Base-by-base conservation (phyloP, 108 stramenopile genomes). In the Parietichytrium sp. region DNA sequence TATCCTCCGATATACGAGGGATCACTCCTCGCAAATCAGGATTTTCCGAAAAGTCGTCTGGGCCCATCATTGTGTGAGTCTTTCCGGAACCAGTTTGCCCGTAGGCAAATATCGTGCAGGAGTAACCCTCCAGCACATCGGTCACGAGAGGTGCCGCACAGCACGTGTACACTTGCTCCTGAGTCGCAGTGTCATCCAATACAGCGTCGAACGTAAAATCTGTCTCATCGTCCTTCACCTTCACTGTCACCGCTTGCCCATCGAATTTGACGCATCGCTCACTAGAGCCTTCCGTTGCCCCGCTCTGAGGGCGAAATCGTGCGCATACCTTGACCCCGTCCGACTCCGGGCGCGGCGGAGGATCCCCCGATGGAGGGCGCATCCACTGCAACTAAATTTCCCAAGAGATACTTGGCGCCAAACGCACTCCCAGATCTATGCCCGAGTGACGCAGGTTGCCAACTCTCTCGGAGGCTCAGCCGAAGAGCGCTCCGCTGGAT, bases 101-200 rank as follows among this genome's bases (percentile, higher is more conserved):
- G 49, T 88, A 89, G 42, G 88, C 90, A 80, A 90, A 90, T n/a
- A 90, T 84, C 27, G 90, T 90, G 2, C 88, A 86, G 31, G 86
- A 83, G 54, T 88, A 90, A 15, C 90, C 90, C 47, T 81, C 55
- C 8, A 86, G 3, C 13, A 85, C 86, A 3, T 42, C 33, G 25
- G 33, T 4, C 23, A 82, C 47, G 48, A 51, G 4, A 16, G 81
- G 54, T 45, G n/a, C 77, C 18, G 29, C 78, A 20, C 29, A 33
- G 25, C 48, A 23, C 4, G 83, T 80, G 29, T 87, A 88, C 6
- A 88, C 86, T 2, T 85, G 81, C 0, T 83, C 79, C 52, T 88
- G 86, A 3, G 45, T 29, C 23, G 86, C 29, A 3, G 38, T 49
- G 3, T 80, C 29, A 3, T 84, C 83, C 47, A 85, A 85, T 3